Evolutionary conservation across 2,329 filamentous ascomycete genomes (phyloP), one percentile per base, ranked within the genome.

Genomic region (Xylariaceae sp.): DNA sequence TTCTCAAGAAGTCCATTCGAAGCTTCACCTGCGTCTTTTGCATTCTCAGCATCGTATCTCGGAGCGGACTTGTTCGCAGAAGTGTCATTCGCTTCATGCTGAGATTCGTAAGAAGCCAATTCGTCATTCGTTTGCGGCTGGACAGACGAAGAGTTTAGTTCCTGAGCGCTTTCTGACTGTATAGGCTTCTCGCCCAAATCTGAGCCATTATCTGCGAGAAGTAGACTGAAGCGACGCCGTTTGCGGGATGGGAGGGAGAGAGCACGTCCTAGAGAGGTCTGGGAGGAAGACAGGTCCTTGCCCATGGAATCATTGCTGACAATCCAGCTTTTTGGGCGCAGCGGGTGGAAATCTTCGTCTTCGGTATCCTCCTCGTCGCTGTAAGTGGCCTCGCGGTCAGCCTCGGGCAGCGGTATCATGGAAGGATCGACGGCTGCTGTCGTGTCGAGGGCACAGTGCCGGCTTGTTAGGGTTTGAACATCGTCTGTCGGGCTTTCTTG

Each of bases 341-440:
- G 44, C 2, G 62, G 53, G 1, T 67, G 61, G 1, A 69, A 66
- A 1, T 69, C 66, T 5, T 68, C 65, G 2, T 72, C 67, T 9
- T 72, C 73, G 11, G 73, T 71, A 6, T 73, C 73, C 45, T 86
- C 85, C 12, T 85, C 83, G 48, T 89, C 83, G 49, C 75, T 81
- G 56, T 83, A 77, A 11, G 66, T 67, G 1, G 92, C 71, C 62
- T 95, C 89, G 42, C 83, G 77, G 33, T 81, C 75, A 19, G 75
- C 75, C 38, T 85, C 72, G 0, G 88, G 88, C 10, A 94, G 71
- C n/a, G 88, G 83, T 53, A 91, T 78, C 38, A 75, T 74, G 6
- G 81, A 77, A 9, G 85, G 77, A 41, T 79, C 71, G 12, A 69
- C 14, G 15, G 17, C n/a, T 12, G 59, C 6, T 39, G 41, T n/a